Conservation (phyloP, 768 basidiomycete species). For the Chalciporus chontae region DNA sequence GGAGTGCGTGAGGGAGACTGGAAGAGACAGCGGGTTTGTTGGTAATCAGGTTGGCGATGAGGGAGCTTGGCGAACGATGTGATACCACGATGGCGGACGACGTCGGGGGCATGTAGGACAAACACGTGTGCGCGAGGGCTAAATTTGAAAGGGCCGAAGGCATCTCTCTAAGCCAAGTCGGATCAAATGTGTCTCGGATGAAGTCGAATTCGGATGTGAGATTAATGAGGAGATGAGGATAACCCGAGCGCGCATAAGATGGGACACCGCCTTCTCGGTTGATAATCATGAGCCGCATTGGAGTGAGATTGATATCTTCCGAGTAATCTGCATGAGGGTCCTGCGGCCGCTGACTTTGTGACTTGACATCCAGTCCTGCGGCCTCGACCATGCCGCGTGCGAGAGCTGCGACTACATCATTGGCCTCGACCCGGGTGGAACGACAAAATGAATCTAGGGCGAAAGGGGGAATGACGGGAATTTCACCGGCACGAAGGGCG, state of each 20-base stretch:
- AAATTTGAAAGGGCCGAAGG: constrained; percentile 88
- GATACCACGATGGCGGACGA: constrained; percentile 97
- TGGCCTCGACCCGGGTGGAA: constrained; percentile 78
- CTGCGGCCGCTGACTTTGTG: constrained; percentile 25
- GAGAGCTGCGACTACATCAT: constrained; percentile 86
- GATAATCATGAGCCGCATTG: constrained; percentile 95
- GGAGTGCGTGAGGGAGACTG: constrained; percentile 88
- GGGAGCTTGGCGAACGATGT: constrained; percentile 90
- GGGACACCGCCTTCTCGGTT: constrained; percentile 96
- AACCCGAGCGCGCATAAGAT: constrained; percentile 91
- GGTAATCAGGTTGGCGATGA: constrained; percentile 96
- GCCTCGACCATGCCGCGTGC: constrained; percentile 76
- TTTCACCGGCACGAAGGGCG: constrained; percentile 89
- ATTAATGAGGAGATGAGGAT: constrained; percentile 95
- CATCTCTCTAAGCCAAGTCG: constrained; percentile 70
- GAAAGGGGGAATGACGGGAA: constrained; percentile 92
- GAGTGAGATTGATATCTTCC: constrained; percentile 78
- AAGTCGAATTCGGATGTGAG: constrained; percentile 81
- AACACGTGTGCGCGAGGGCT: constrained; percentile 77
- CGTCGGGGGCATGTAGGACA: constrained; percentile 87
- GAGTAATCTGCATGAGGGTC: constrained; percentile 39
- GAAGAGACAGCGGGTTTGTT: constrained; percentile 97
- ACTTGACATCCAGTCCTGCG: constrained; percentile 45
- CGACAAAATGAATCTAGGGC: constrained; percentile 90
- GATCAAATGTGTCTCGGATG: constrained; percentile 82